phyloP scores from a whole-genome alignment of 2,329 filamentous ascomycete genomes.

The Aspergillus viridinutans region DNA sequence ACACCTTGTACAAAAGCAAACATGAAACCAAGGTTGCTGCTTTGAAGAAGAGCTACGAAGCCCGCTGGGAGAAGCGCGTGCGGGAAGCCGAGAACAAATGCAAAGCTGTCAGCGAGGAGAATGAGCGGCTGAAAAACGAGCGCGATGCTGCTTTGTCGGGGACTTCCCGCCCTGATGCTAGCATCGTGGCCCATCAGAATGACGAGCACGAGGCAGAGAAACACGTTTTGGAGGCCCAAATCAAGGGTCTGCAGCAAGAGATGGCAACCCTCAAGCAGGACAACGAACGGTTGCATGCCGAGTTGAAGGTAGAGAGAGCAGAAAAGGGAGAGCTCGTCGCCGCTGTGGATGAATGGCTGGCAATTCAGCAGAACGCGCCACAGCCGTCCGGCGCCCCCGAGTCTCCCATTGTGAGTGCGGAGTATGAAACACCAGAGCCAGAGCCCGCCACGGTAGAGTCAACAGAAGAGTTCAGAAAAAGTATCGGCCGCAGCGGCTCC shows the following conservation, averaged over 20 bases:
- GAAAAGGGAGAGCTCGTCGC: conserved; percentile 48
- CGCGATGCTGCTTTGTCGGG: conserved; percentile 64
- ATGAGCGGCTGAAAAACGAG: conserved; percentile 65
- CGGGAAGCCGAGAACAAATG: conserved; percentile 71
- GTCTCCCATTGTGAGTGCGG: neutral
- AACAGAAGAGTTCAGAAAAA: conserved; percentile 19
- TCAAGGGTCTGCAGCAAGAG: conserved; percentile 71
- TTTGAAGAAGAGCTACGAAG: conserved; percentile 76
- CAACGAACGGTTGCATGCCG: conserved; percentile 60
- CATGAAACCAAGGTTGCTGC: conserved; percentile 94
- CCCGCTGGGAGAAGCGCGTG: conserved; percentile 83
- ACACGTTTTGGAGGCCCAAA: conserved; percentile 66
- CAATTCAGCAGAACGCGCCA: conserved; percentile 34
- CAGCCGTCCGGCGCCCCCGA: conserved; percentile 1
- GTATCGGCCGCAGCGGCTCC: conserved; percentile 23
- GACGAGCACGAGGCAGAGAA: conserved; percentile 65
- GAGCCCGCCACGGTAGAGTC: conserved; percentile 8
- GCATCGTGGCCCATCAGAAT: conserved; percentile 41
- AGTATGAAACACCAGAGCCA: conserved; percentile 9
- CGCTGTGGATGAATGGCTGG: conserved; percentile 44
- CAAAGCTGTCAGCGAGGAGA: conserved; percentile 66
- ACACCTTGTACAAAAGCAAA: conserved; percentile 91
- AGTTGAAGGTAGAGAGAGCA: conserved; percentile 50
- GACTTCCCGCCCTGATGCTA: conserved; percentile 45
- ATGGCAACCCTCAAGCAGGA: conserved; percentile 66